These are phyloP conservation scores for Calycina herbarum DNA, from an alignment of 2,329 filamentous ascomycete genomes.

Conservation along the genomic window DNA sequence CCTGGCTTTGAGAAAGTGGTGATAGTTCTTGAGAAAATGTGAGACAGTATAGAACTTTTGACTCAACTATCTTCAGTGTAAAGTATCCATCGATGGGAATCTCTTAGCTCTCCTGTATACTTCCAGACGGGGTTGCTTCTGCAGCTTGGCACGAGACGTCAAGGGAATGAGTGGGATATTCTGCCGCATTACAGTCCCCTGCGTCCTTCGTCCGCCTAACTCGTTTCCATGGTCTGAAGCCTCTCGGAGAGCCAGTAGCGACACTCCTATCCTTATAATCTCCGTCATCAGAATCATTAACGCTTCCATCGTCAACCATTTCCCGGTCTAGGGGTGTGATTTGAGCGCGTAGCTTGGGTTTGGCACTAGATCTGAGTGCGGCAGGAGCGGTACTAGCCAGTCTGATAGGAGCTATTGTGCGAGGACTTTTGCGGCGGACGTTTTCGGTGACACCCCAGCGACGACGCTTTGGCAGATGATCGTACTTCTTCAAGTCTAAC, in stretches of 20 bases:
- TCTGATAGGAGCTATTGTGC: neutral
- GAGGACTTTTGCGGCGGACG: constrained; percentile 20
- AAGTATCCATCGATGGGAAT: constrained; percentile 24
- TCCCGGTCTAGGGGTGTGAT: constrained; percentile 15
- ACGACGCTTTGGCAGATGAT: constrained; percentile 13
- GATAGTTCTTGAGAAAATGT: constrained; percentile 24
- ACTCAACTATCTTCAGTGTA: constrained; percentile 22
- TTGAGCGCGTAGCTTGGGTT: constrained; percentile 13
- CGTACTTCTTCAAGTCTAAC: too few species aligned
- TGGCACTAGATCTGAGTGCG: constrained; percentile 18
- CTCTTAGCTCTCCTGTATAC: constrained; percentile 26
- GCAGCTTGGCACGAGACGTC: constrained; percentile 22
- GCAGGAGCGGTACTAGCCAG: constrained; percentile 17
- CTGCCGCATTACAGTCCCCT: constrained; percentile 1
- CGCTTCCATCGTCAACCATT: constrained; percentile 21
- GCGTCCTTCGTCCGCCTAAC: constrained; percentile 14
- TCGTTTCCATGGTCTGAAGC: constrained; percentile 16
- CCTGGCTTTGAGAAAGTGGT: neutral
- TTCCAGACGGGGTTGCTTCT: constrained; percentile 18
- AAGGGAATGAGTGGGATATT: constrained; percentile 20
- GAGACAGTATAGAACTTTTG: constrained; percentile 23
- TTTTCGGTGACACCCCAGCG: constrained; percentile 19
- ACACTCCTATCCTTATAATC: constrained; percentile 20
- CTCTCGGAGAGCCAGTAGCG: neutral
- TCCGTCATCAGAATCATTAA: constrained; percentile 23